Evolutionary conservation across 371 early-diverging fungal genomes (phyloP), one percentile per base, ranked within the genome.

Genomic region (Ordospora pajunii): DNA sequence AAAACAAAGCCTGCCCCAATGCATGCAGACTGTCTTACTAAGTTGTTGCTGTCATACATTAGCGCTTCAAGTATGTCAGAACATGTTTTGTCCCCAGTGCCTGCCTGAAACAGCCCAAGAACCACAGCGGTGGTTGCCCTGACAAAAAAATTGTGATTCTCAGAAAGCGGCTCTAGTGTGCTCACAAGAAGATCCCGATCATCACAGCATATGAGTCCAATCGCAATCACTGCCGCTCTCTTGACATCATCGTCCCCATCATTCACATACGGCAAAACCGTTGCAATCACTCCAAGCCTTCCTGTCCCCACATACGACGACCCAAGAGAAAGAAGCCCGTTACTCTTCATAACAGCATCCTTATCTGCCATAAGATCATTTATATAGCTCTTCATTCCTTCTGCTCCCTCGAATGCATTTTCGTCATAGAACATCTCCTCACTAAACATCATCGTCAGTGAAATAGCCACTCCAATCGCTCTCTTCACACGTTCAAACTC

Each of bases 201-300:
- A 45, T 91, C 88, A 84, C 91, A 89, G 10, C 95, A 87, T 22
- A 97, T 88, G 80, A 97, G 93, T 32, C 97, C 97, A 32, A 99
- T 89, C 2, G 92, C 90, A 11, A 93, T 94, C 46, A 96, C 96
- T 17, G 97, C 94, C 2, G 93, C 92, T 58, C 97, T 90, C 67
- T 96, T 91, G 3, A 96, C 96, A 85, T 99, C 97, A 77, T 97
- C 97, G 83, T 91, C 93, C 52, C 93, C 92, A 84, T 97, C 96
- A 68, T 90, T 91, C 19, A 96, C 94, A 66, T 95, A 93, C 23
- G 93, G 89, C 77, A 98, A 95, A 58, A 99, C 89, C 67, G 92
- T 88, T 22, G 89, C 17, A 45, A 82, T 77, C 11, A 83, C 93
- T 83, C 90, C 89, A 87, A 97, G 94, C 85, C 89, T 92, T 48